These are phyloP conservation scores for Komagataella populi DNA, from an alignment of 805 yeast species.

Conservation along the genomic window DNA sequence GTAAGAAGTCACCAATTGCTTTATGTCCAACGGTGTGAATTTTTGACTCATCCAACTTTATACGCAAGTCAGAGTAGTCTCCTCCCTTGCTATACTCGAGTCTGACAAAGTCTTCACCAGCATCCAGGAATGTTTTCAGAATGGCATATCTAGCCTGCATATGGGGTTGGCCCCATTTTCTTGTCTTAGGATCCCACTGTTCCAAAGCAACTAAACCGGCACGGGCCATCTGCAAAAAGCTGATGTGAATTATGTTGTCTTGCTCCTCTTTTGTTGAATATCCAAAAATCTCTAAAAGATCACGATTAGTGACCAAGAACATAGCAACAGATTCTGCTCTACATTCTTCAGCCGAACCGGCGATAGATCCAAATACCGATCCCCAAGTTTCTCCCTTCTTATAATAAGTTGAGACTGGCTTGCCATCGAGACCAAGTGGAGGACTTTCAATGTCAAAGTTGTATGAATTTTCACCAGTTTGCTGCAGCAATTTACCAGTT, in stretches of 20 bases:
- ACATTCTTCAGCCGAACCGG: conserved; percentile 88
- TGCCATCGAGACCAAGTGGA: conserved; percentile 45
- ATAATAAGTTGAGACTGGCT: conserved; percentile 57
- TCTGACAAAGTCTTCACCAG: conserved; percentile 44
- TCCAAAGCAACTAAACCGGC: conserved; percentile 79
- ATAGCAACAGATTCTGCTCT: conserved; percentile 87
- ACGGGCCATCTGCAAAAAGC: conserved; percentile 73
- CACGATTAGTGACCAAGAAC: conserved; percentile 57
- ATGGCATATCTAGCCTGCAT: conserved; percentile 89
- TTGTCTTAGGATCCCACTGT: conserved; percentile 71
- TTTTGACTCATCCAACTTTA: conserved; percentile 45
- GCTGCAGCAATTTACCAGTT: conserved; percentile 64
- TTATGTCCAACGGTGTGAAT: conserved; percentile 59
- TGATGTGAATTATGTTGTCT: conserved; percentile 48
- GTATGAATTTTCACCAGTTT: conserved; percentile 41
- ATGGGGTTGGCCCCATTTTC: conserved; percentile 91
- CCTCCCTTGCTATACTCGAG: conserved; percentile 32
- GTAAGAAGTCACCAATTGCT: conserved; percentile 59
- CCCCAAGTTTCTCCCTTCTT: conserved; percentile 86
- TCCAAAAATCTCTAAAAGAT: conserved; percentile 63
- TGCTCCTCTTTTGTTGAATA: conserved; percentile 42
- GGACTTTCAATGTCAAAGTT: conserved; percentile 59
- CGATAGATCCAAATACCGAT: conserved; percentile 63
- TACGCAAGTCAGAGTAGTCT: conserved; percentile 42
- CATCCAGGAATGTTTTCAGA: conserved; percentile 57